Evolutionary conservation across 805 yeast species (phyloP), one percentile per base, ranked within the genome.

Genomic region (Ogataea populi-albae): DNA sequence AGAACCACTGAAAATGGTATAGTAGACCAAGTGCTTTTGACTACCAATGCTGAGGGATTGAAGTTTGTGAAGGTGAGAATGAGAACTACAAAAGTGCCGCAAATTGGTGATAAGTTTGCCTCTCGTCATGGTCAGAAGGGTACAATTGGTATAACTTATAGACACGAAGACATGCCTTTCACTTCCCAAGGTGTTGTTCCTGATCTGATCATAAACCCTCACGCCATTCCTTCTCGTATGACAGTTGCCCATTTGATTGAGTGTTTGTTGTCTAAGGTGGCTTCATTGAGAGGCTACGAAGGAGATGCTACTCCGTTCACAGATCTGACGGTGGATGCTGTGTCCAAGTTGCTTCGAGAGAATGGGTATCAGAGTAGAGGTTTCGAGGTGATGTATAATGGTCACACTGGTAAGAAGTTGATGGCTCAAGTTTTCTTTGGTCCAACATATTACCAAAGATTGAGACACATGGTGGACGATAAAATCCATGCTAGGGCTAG

Each of bases 221-320:
- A 93, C 66, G 98, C 98, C 59, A 93, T 93, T 76, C 99, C 99
- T 51, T 93, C 99, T 40, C 97, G 99, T 77, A 93, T 93, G 99
- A 93, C 99, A 26, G 98, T 93, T 43, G 99, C 98, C 32, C 98
- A 93, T 73, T 82, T 93, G 72, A 91, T 93, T 65, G 99, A 93
- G 72, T 93, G 98, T 83, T 71, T 93, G 62, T 71, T 93, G 53
- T 84, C 95, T 33, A 93, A 93, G 66, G 98, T 93, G 27, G 89
- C 97, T 4, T 80, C 98, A 2, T 71, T 93, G 52, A 81, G 95
- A 31, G 98, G 98, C 57, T 75, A 86, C 55, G 99, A 93, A 66
- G 98, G 98, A 74, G 99, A 93, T 65, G 98, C 99, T 5, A 88
- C 98, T 5, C 99, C 99, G 32, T 93, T 93, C 61, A 93, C 98